Evolutionary conservation across 352 stramenopile genomes (phyloP), one percentile per base, ranked within the genome.

Genomic region (Phytophthora sp.): DNA sequence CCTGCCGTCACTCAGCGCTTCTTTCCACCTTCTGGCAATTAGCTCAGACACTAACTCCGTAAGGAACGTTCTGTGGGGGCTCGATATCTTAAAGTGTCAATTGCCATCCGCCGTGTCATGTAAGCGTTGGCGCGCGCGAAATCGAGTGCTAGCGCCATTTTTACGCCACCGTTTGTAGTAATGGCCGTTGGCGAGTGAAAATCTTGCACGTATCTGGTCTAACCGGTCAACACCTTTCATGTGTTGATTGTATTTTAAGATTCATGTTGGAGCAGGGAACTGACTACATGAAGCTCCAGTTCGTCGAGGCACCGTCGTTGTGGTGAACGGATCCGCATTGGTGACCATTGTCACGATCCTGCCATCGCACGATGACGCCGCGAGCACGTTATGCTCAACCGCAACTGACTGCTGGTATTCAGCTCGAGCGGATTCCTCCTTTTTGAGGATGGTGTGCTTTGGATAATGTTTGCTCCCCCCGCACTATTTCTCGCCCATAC

Each of bases 361-460:
- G 6, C 70, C 70, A 31, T 74, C 52, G 24, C 30, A 67, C 70
- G 65, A 78, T 0, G 60, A 78, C 4, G 57, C 64, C 11, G 33
- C 65, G 16, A 66, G 6, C 4, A 70, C 71, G 24, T 53, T 39
- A 20, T 52, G 30, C 6, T 66, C 45, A 1, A 23, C 18, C 16
- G 30, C 63, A 1, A 76, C 31, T 7, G 23, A 57, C 38, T 73
- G 69, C n/a, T 30, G 36, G 0, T 39, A 39, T 50, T 70, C 52
- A 5, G 44, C 55, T 27, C 57, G 35, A 31, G 18, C 20, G 13
- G 33, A 8, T 20, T 33, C 47, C 1, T 16, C 42, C 36, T 67
- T 63, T 11, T 71, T 20, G 6, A 57, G 20, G 18, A 63, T 24
- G 8, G 51, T 58, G 44, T 67, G 51, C 53, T 50, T 35, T 0